phyloP scores from a whole-genome alignment of 2,329 filamentous ascomycete genomes.

The Myrmaecium sp. region DNA sequence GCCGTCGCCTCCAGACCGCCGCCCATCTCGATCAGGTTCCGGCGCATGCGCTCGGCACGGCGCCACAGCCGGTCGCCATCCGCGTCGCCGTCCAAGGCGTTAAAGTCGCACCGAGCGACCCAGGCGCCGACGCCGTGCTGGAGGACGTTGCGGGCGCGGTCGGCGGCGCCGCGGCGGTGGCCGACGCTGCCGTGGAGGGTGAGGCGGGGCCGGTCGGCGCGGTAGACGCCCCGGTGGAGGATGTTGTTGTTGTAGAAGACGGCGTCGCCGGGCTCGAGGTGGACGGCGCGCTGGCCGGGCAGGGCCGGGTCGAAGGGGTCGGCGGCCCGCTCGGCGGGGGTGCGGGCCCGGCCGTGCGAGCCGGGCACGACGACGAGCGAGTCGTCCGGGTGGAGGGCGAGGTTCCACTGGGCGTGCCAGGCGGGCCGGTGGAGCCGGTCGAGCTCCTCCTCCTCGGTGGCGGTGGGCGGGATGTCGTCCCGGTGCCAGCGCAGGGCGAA shows the following conservation, averaged over 20 bases:
- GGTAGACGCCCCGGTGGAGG: constrained; percentile 54
- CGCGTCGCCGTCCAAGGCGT: constrained; percentile 22
- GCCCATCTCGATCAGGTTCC: no score
- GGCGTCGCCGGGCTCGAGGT: background rate
- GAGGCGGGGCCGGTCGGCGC: constrained; percentile 40
- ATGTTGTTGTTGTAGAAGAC: constrained; percentile 48
- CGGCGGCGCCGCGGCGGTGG: constrained; percentile 34
- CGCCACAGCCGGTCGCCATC: no score
- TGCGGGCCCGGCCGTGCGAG: constrained; percentile 55
- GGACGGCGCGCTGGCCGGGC: constrained; percentile 33
- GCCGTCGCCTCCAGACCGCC: no score
- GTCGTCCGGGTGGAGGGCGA: constrained; percentile 60
- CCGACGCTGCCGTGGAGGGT: constrained; percentile 60
- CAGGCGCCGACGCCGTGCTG: constrained; percentile 57
- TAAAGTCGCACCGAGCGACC: constrained; percentile 44
- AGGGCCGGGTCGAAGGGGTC: constrained; percentile 45
- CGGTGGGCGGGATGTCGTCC: constrained; percentile 60
- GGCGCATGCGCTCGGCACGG: no score
- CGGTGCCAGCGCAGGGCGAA: constrained; percentile 74
- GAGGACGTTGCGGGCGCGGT: constrained; percentile 53
- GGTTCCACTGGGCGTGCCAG: constrained; percentile 74
- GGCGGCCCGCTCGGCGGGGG: constrained; percentile 49
- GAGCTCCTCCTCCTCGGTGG: constrained; percentile 49
- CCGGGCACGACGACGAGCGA: constrained; percentile 60
- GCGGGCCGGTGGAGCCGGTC: constrained; percentile 41